A percentile compares a stretch with the other conserved stretches of the same genome.
phyloP scores from a whole-genome alignment of 352 stramenopile genomes.

The Pythium insidiosum region DNA sequence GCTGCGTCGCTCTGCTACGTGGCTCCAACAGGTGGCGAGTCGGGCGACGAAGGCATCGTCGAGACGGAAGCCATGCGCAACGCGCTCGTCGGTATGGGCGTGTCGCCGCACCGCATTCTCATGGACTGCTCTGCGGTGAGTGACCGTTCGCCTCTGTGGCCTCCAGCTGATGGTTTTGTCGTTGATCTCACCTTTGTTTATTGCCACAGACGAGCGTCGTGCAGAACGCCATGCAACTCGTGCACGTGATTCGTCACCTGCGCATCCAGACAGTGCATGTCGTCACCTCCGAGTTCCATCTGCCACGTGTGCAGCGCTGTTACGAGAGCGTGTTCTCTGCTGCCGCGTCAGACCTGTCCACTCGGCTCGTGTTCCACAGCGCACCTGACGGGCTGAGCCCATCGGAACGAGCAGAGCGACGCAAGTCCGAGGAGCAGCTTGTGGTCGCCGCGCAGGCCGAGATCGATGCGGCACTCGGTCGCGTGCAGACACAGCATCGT shows the following conservation, averaged over 20 bases:
- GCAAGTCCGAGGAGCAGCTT: conserved; percentile 12
- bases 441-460: conserved; percentile 8
- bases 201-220: conserved; percentile 29
- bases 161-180: too few species aligned
- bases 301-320: conserved; percentile 19
- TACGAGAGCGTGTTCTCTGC: conserved; percentile 22
- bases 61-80: conserved; percentile 48
- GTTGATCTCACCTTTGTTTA: too few species aligned
- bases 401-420: conserved; percentile 13
- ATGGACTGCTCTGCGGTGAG: conserved; percentile 59
- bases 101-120: conserved; percentile 60
- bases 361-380: conserved; percentile 18
- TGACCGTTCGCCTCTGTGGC: neutral
- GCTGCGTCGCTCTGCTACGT: conserved; percentile 10
- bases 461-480: conserved; percentile 4
- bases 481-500: too few species aligned
- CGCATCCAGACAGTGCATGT: conserved; percentile 24
- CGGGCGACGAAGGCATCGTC: conserved; percentile 23
- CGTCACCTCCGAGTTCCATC: conserved; percentile 28
- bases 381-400: conserved; percentile 17
- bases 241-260: conserved; percentile 20
- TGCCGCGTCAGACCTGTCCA: conserved; percentile 9
- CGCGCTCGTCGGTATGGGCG: conserved; percentile 33
- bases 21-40: conserved; percentile 31
- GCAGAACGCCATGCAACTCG: conserved; percentile 26